Conservation (phyloP, 1,284 basidiomycete genomes). For the Trichosporon ovoides region DNA sequence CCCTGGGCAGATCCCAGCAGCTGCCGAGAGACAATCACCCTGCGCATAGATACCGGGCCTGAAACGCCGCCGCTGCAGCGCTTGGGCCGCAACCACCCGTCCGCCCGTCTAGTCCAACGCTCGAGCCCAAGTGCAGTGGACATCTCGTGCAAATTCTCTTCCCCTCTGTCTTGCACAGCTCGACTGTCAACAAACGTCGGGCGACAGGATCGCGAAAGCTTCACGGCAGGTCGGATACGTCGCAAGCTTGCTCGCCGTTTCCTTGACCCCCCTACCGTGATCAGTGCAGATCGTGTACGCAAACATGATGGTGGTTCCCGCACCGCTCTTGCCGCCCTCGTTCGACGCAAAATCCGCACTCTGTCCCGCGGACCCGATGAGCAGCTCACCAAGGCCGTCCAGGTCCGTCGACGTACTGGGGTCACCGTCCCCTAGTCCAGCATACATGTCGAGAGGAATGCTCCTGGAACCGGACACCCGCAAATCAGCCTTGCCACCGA, state of each 20-base stretch:
- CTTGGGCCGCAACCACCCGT: slow-evolving; percentile 4
- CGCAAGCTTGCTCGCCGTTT: neutral
- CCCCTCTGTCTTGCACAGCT: neutral
- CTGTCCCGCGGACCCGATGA: neutral
- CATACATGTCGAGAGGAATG: neutral
- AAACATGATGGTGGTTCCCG: slow-evolving; percentile 22
- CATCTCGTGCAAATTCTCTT: slow-evolving; percentile 5
- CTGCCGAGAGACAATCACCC: neutral
- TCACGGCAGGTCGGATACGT: neutral
- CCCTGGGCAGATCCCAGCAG: neutral
- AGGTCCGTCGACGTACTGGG: slow-evolving; percentile 3
- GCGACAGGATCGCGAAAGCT: neutral
- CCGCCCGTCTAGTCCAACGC: neutral
- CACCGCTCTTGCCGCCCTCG: slow-evolving; percentile 17
- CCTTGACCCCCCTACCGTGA: too few species aligned
- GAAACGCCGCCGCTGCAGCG: slow-evolving; percentile 3
- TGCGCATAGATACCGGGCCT: slow-evolving; percentile 3
- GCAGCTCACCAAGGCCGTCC: neutral
- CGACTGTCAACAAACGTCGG: neutral
- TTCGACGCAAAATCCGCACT: slow-evolving; percentile 9
- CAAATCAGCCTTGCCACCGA: slow-evolving; percentile 26
- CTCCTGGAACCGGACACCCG: slow-evolving; percentile 18
- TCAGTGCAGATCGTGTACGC: neutral
- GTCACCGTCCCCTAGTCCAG: neutral
- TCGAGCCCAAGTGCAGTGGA: slow-evolving; percentile 1